phyloP scores from a whole-genome alignment of 2,329 filamentous ascomycete species.

The Aureobasidium sp. region DNA sequence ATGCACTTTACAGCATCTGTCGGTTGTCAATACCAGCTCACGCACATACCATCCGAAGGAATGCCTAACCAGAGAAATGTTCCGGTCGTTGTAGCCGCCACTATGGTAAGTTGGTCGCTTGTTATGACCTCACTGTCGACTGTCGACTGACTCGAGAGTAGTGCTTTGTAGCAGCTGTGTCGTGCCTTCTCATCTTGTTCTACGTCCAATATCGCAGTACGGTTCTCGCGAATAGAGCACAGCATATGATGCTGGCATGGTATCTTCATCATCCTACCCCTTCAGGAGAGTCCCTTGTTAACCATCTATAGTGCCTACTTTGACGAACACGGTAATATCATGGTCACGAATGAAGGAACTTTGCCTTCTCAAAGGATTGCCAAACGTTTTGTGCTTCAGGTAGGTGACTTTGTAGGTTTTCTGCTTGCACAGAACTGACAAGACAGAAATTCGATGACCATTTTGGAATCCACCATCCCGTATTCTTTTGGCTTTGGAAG shows the following conservation, averaged over 20 bases:
- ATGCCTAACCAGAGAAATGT: slow-evolving; percentile 46
- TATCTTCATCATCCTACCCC: background rate
- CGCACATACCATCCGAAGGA: slow-evolving; percentile 36
- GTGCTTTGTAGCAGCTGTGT: slow-evolving; percentile 35
- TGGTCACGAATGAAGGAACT: slow-evolving; percentile 63
- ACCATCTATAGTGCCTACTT: slow-evolving; percentile 49
- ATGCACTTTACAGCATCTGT: slow-evolving; percentile 81
- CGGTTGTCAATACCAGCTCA: slow-evolving; percentile 61
- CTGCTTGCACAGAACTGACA: background rate
- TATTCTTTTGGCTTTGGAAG: slow-evolving; percentile 83
- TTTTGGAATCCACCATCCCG: slow-evolving; percentile 67
- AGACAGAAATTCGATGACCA: slow-evolving; percentile 58
- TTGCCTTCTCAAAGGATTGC: slow-evolving; percentile 72
- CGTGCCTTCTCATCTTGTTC: slow-evolving; percentile 31
- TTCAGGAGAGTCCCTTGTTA: background rate
- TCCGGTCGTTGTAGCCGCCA: slow-evolving; percentile 67
- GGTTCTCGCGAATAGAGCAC: slow-evolving; percentile 39
- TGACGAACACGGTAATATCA: slow-evolving; percentile 56
- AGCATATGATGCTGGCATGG: slow-evolving; percentile 49
- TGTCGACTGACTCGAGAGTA: slow-evolving; percentile 19
- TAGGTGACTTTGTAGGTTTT: slow-evolving; percentile 26
- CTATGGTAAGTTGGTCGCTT: slow-evolving; percentile 54
- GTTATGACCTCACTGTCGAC: background rate
- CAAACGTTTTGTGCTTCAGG: slow-evolving; percentile 63
- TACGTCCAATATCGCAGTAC: slow-evolving; percentile 33